Conservation (phyloP, 352 stramenopile genomes). For the Globisporangium acanthophoron region DNA sequence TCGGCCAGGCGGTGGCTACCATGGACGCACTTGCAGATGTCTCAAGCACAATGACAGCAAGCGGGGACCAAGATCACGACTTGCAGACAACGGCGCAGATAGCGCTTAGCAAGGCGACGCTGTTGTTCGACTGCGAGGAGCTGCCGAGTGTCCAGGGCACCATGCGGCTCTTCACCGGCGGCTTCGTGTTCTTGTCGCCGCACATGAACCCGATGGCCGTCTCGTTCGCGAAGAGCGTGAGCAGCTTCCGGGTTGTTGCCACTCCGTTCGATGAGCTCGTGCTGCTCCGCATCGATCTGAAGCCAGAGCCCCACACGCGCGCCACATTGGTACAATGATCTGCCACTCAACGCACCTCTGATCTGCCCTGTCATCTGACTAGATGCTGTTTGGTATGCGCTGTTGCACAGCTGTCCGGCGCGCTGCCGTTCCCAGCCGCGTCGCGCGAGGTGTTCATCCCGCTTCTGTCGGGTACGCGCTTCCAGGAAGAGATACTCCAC, state of each 20-base stretch:
- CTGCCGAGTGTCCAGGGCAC: constrained; percentile 36
- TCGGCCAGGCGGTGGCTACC: constrained; percentile 32
- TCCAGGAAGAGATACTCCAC: constrained; percentile 58
- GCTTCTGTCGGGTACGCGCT: constrained; percentile 50
- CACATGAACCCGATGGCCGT: constrained; percentile 58
- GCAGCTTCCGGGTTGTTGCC: constrained; percentile 38
- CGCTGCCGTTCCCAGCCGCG: constrained; percentile 27
- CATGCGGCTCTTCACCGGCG: constrained; percentile 47
- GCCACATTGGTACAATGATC: constrained; percentile 19
- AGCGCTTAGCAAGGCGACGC: constrained; percentile 24
- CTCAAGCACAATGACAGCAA: not conserved
- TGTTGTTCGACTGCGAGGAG: constrained; percentile 46
- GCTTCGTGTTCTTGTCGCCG: constrained; percentile 53
- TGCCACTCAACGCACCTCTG: not conserved
- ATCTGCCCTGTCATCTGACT: not conserved
- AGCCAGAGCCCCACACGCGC: constrained; percentile 16
- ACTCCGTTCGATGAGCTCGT: constrained; percentile 63
- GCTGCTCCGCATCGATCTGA: constrained; percentile 50
- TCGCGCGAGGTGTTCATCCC: constrained; percentile 38
- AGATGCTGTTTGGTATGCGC: not conserved
- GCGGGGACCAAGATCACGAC: not conserved
- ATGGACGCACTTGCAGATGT: constrained; percentile 26
- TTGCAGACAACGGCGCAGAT: constrained; percentile 5
- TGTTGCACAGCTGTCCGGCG: constrained; percentile 23
- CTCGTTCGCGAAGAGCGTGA: constrained; percentile 53